Evolutionary conservation across 2,329 filamentous ascomycete species (phyloP), one percentile per base, ranked within the genome.

Genomic region (Nothopassalora personata): DNA sequence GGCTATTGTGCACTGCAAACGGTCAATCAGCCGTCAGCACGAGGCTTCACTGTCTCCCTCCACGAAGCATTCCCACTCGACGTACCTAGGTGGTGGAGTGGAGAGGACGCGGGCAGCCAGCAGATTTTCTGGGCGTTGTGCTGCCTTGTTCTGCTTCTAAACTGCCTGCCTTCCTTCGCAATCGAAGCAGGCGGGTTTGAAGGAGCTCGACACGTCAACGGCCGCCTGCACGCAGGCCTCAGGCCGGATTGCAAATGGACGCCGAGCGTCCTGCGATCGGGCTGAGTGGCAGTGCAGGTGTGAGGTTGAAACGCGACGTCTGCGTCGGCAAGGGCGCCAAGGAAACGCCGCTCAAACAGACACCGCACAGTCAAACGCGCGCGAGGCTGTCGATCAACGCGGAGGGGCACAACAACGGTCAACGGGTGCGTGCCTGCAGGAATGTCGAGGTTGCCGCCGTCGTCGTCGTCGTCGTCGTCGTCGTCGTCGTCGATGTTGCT

Each of bases 41-140:
- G 4, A 43, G 39, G 39, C 27, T 36, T 47, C 33, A 31, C 8
- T 23, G 34, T 15, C 36, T 15, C 36, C 15, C 3, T 43, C 31
- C 10, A 39, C 9, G n/a, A n/a, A 43, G 39, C 39, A 43, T n/a
- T 43, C 39, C 4, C 39, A n/a, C 39, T 43, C n/a, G 39, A 43
- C 39, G 13, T 43, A 43, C 39, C 39, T 43, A 18, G 39, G 39
- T 4, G n/a, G 39, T 51, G 51, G 49, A 57, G 31, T 30, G 50
- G 51, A 49, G 60, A 58, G 50, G 57, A 58, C 57, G 57, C 60
- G 54, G 60, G 34, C 48, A 33, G 36, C 52, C 47, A 36, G 27
- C 15, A 36, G 31, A 39, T 53, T 39, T 53, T 53, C 33, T 53
- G 23, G 23, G 50, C 3, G 4, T 31, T 2, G 19, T 23, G 48